These are phyloP conservation scores for Coccomyxa sp. DNA, from an alignment of 139 green algal species.

Conservation along the genomic window DNA sequence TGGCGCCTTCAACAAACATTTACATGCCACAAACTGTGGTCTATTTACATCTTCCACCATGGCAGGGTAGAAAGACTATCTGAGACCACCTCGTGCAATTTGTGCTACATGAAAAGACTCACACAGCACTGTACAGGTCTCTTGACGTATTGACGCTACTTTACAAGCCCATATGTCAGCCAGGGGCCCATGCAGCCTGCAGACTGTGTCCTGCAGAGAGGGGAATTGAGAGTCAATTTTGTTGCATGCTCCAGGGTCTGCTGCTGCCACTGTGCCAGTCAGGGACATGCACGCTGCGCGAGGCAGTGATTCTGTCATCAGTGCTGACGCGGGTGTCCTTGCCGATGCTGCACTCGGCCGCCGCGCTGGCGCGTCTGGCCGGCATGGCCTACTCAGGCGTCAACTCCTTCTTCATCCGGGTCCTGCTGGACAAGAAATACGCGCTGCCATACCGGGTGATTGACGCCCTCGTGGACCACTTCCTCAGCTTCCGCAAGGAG, in stretches of 20 bases:
- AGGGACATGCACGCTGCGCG: constrained; percentile 82
- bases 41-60: too few relatives aligned
- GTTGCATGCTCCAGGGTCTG: constrained; percentile 51
- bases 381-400: constrained; percentile 91
- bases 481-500: constrained; percentile 72
- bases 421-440: constrained; percentile 99
- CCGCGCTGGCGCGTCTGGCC: constrained; percentile 85
- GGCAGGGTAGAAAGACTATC: too few relatives aligned
- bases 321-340: constrained; percentile 81
- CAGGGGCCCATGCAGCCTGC: too few relatives aligned
- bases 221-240: too few relatives aligned
- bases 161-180: too few relatives aligned
- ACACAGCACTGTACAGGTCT: too few relatives aligned
- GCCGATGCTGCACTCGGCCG: constrained; percentile 88
- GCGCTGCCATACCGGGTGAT: constrained; percentile 87
- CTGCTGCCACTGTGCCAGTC: constrained; percentile 82
- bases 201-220: too few relatives aligned
- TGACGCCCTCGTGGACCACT: constrained; percentile 75
- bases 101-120: too few relatives aligned
- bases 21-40: background rate
- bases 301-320: constrained; percentile 91
- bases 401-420: constrained; percentile 95
- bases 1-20: background rate
- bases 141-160: too few relatives aligned
- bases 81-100: too few relatives aligned